phyloP scores from a whole-genome alignment of 495 filamentous ascomycete species.

The Daldinia concentrica region DNA sequence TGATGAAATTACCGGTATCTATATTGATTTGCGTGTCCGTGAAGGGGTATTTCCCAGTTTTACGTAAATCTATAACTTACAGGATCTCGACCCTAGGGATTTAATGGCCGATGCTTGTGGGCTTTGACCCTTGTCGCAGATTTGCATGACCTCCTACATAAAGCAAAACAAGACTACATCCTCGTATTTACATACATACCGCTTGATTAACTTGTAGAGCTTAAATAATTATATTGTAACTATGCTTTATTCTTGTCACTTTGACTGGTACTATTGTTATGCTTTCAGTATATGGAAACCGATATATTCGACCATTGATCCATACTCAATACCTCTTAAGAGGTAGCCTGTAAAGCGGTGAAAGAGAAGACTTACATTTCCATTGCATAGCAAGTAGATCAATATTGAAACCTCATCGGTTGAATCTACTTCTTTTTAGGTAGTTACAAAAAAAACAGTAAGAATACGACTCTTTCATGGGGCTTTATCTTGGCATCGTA shows the following conservation, averaged over 20 bases:
- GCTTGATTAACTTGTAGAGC: no score
- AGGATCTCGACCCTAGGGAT: neutral
- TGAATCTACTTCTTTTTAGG: neutral
- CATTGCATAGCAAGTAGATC: neutral
- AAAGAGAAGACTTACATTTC: no score
- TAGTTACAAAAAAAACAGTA: neutral
- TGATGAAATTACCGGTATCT: neutral
- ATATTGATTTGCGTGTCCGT: neutral
- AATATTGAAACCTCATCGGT: neutral
- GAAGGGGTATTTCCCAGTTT: neutral
- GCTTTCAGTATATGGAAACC: no score
- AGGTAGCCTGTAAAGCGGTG: no score
- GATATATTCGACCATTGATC: no score
- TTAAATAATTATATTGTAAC: no score
- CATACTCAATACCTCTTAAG: no score
- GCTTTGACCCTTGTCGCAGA: neutral
- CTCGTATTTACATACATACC: no score
- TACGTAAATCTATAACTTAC: conserved; percentile 1
- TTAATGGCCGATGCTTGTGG: neutral
- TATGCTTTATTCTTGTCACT: neutral
- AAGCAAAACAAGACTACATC: no score
- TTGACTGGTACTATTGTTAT: neutral
- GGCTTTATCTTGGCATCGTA: neutral
- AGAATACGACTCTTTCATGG: neutral
- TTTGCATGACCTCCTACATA: neutral